Evolutionary conservation across 2,329 filamentous ascomycete genomes (phyloP).

Genomic region (Aureobasidium sp.): DNA sequence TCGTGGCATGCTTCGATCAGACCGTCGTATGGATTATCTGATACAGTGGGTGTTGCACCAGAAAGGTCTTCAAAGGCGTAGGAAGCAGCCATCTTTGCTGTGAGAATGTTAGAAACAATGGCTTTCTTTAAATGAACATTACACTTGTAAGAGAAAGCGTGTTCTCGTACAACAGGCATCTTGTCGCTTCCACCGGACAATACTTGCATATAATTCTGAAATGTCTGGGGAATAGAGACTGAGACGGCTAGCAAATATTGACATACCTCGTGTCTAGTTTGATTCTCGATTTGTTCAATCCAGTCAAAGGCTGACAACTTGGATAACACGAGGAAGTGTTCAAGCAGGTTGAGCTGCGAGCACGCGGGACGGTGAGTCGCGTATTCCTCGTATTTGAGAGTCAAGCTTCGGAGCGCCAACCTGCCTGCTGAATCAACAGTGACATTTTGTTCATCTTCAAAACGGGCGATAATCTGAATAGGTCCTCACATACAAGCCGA

Average conservation of each 20-base stretch:
- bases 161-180: too few relatives aligned
- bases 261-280: neutral
- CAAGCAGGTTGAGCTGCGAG: neutral
- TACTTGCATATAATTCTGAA: neutral
- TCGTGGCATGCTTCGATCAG: slow-evolving; percentile 60
- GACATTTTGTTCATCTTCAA: too few relatives aligned
- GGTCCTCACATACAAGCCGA: neutral
- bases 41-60: slow-evolving; percentile 20
- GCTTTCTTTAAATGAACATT: neutral
- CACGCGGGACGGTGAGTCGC: neutral
- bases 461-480: neutral
- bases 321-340: too few relatives aligned
- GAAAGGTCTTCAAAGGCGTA: slow-evolving; percentile 30
- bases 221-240: neutral
- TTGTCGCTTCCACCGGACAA: neutral
- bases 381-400: neutral
- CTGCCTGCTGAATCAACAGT: neutral
- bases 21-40: slow-evolving; percentile 67
- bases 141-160: too few relatives aligned
- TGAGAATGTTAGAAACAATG: neutral
- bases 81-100: slow-evolving; percentile 23
- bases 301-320: too few relatives aligned
- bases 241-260: too few relatives aligned
- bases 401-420: neutral
- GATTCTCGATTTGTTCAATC: neutral